phyloP scores from a whole-genome alignment of 2,329 filamentous ascomycete genomes.

The Exophiala mesophila region DNA sequence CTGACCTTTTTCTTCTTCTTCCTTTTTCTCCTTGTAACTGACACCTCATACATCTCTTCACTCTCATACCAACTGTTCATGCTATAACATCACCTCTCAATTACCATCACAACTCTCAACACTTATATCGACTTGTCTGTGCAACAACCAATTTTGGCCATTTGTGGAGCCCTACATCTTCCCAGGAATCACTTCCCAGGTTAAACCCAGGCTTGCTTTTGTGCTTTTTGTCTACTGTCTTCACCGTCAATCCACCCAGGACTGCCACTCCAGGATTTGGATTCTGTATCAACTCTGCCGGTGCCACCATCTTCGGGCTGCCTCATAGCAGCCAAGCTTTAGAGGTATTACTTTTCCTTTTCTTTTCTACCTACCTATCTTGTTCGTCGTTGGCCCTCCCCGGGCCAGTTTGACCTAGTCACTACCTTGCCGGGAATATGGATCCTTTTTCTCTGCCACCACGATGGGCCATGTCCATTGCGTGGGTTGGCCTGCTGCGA shows the following conservation, averaged over 20 bases:
- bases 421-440: neutral
- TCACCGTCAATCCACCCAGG: constrained; percentile 3
- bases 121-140: neutral
- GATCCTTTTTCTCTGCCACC: neutral
- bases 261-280: neutral
- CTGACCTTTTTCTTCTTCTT: constrained; percentile 9
- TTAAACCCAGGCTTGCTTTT: constrained; percentile 20
- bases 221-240: constrained; percentile 2
- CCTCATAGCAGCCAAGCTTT: neutral
- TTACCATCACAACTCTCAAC: neutral
- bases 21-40: no score
- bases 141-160: neutral
- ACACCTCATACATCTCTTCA: no score
- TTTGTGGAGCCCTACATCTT: constrained; percentile 13
- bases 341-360: constrained; percentile 3
- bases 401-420: neutral
- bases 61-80: neutral
- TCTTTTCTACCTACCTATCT: neutral
- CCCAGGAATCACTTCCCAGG: constrained; percentile 26
- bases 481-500: neutral
- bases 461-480: neutral
- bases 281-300: neutral
- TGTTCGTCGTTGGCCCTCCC: neutral
- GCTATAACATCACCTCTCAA: neutral
- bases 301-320: neutral